Conservation (phyloP, 2,329 filamentous ascomycete genomes). For the Davidsoniella australis region DNA sequence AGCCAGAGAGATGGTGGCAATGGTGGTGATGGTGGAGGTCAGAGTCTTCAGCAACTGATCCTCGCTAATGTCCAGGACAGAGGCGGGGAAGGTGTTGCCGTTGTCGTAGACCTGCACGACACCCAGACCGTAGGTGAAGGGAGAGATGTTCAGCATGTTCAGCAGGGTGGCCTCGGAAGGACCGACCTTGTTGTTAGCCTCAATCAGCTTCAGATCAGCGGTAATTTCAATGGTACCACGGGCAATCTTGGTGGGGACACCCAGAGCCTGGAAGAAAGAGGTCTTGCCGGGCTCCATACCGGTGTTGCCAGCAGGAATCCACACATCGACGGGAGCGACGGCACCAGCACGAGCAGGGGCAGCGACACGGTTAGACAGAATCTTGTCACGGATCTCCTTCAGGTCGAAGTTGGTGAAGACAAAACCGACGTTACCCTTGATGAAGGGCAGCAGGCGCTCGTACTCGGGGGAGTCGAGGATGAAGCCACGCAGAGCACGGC, state of each 20-base stretch:
- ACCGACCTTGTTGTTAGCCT: conserved; percentile 85
- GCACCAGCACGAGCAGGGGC: conserved; percentile 97
- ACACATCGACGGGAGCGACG: conserved; percentile 84
- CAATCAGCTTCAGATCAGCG: conserved; percentile 90
- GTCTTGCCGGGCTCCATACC: conserved; percentile 99
- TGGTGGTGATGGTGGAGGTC: conserved; percentile 63
- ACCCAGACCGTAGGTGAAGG: conserved; percentile 98
- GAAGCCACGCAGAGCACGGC: conserved; percentile 95
- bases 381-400: conserved; percentile 83
- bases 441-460: conserved; percentile 88
- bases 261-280: conserved; percentile 99
- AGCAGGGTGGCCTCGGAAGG: conserved; percentile 96
- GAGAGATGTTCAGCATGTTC: conserved; percentile 99
- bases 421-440: conserved; percentile 97
- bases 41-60: conserved; percentile 80
- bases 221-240: conserved; percentile 99
- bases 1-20: conserved; percentile 82
- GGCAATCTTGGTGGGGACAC: conserved; percentile 99
- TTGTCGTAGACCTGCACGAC: conserved; percentile 94
- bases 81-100: conserved; percentile 76
- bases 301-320: conserved; percentile 93
- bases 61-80: conserved; percentile 86
- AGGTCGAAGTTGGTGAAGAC: conserved; percentile 98
- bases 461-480: conserved; percentile 82
- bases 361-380: conserved; percentile 91